phyloP scores from a whole-genome alignment of 2,329 filamentous ascomycete genomes.

The Arthroderma sp. region DNA sequence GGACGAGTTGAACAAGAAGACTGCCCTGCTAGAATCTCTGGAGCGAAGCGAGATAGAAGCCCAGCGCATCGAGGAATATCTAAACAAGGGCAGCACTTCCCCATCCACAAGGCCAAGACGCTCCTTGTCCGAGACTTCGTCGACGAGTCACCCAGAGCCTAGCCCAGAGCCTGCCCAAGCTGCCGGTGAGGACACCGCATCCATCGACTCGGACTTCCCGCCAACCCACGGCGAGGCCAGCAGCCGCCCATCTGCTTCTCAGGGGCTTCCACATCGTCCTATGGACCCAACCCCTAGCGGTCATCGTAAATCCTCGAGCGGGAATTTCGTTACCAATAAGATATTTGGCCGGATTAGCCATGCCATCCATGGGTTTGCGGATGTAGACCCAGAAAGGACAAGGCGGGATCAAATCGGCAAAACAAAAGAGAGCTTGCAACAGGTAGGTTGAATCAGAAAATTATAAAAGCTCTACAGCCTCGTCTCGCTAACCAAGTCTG shows the following conservation, averaged over 20 bases:
- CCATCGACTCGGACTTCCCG: slow-evolving; percentile 92
- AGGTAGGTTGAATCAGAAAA: slow-evolving; percentile 30
- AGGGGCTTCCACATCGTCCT: slow-evolving; percentile 47
- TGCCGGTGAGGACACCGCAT: slow-evolving; percentile 66
- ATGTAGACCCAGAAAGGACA: slow-evolving; percentile 88
- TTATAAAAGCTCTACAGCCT: not conserved
- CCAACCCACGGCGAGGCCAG: slow-evolving; percentile 67
- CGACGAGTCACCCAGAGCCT: slow-evolving; percentile 32
- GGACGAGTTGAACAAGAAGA: slow-evolving; percentile 85
- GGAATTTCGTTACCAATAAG: slow-evolving; percentile 83
- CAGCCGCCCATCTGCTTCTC: slow-evolving; percentile 54
- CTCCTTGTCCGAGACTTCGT: slow-evolving; percentile 49
- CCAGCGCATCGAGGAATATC: slow-evolving; percentile 82
- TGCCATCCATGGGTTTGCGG: slow-evolving; percentile 89
- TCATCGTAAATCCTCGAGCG: slow-evolving; percentile 71
- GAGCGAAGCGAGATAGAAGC: slow-evolving; percentile 90
- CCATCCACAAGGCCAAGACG: slow-evolving; percentile 47
- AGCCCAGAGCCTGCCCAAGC: slow-evolving; percentile 43
- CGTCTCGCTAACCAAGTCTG: not conserved
- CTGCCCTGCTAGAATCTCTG: slow-evolving; percentile 67
- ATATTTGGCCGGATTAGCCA: slow-evolving; percentile 93
- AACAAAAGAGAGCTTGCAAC: slow-evolving; percentile 71
- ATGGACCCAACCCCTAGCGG: slow-evolving; percentile 25
- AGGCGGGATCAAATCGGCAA: slow-evolving; percentile 89
- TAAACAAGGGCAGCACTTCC: slow-evolving; percentile 51